Conservation (phyloP, 176 grass and related monocot genomes). For the Avena eriantha region DNA sequence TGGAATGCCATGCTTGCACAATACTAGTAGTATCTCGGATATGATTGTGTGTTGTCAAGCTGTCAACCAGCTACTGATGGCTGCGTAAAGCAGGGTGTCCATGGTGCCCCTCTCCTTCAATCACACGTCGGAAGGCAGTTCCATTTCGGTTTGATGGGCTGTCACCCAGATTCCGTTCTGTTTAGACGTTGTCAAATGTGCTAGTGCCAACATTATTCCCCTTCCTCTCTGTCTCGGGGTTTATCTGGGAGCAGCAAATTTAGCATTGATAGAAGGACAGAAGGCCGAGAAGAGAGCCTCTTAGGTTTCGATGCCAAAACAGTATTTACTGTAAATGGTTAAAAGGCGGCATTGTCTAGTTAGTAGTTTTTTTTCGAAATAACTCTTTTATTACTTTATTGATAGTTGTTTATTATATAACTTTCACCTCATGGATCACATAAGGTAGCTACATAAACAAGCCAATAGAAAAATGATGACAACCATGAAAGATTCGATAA, state of each 20-base stretch:
- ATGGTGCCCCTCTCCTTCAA: slow-evolving; percentile 40
- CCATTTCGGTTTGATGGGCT: slow-evolving; percentile 6
- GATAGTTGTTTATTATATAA: no score
- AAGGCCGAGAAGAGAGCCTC: background rate
- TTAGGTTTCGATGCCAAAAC: background rate
- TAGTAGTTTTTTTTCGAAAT: no score
- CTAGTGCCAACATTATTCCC: background rate
- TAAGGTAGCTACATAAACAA: no score
- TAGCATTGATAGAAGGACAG: no score
- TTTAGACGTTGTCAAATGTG: background rate
- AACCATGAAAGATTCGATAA: no score
- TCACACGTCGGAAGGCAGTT: background rate
- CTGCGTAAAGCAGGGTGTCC: background rate
- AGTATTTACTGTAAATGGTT: background rate
- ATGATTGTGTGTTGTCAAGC: slow-evolving; percentile 34
- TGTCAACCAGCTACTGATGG: slow-evolving; percentile 35
- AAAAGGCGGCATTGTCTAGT: background rate
- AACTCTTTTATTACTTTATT: no score
- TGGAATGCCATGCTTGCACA: slow-evolving; percentile 40
- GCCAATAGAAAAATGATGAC: no score
- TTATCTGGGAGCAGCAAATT: background rate
- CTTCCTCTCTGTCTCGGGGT: background rate
- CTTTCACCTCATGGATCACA: no score
- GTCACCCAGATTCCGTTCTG: slow-evolving; percentile 18
- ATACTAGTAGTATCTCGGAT: background rate